Evolutionary conservation across 1,284 basidiomycete genomes (phyloP), one percentile per base, ranked within the genome.

Genomic region (Trichosporon inkin): DNA sequence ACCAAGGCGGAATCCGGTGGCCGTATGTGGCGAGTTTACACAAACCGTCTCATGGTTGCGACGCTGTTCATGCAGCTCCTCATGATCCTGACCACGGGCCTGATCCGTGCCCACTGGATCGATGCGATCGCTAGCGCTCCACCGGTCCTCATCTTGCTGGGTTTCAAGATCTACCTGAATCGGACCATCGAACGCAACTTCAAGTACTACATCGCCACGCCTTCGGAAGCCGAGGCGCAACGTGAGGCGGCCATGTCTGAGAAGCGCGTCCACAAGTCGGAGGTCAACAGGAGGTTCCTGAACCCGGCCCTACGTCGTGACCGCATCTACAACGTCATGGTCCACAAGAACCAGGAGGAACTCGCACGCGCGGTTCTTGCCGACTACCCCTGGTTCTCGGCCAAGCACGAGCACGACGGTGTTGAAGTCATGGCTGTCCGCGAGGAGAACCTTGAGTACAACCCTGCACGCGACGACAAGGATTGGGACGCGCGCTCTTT

Each of bases 1-100:
- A 87, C 92, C 2, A 86, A 86, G 67, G 88, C 92, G 17, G 93
- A 97, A 78, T 90, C 87, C 60, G 93, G 93, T 60, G 93, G 93
- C 28, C 88, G 93, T 10, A 81, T 95, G 66, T 97, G 92, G 92
- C 94, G 95, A 71, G 87, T 93, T 19, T 84, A 89, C 55, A 82
- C 91, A 78, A 97, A 97, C 74, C 86, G 93, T 56, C 78, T 96
- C 20, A 79, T 95, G 20, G 81, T 84, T 53, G 86, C 84, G 32
- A 82, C 88, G 6, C 73, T 93, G 24, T 78, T 95, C 65, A 92
- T 92, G 89, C 89, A 93, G 71, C 74, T 85, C 37, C 79, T 95
- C 57, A 89, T 95, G 88, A 79, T 89, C 39, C 82, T 94, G 51
- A 95, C 90, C 92, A 74, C 68, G 88, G 91, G 89, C 41, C 84